Percentiles rank a stretch among this genome's conserved stretches.
phyloP scores from a whole-genome alignment of 306 rosid genomes.

The Castanea crenata region DNA sequence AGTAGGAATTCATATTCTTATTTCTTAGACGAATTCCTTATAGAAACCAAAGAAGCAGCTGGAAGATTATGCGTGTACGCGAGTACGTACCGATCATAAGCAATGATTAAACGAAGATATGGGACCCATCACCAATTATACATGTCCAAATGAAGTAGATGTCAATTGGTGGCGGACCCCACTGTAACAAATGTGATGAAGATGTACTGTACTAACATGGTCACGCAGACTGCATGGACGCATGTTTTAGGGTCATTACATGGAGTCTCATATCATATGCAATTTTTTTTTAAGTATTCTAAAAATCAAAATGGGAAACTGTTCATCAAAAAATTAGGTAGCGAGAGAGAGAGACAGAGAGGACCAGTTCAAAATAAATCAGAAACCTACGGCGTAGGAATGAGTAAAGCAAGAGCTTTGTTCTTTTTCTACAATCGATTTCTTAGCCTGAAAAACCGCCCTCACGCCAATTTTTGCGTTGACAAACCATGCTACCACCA shows the following conservation, averaged over 20 bases:
- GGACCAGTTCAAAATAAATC: background rate
- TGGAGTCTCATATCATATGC: too few relatives aligned
- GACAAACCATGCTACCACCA: background rate
- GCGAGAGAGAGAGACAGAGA: background rate
- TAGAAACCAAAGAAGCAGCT: background rate
- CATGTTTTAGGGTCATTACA: constrained; percentile 10
- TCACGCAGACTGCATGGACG: constrained; percentile 9
- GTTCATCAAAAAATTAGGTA: background rate
- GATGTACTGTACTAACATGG: background rate
- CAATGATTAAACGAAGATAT: background rate
- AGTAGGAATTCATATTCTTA: too few relatives aligned
- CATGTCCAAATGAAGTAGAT: background rate
- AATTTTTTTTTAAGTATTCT: too few relatives aligned
- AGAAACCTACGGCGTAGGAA: background rate
- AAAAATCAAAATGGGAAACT: background rate
- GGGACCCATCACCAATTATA: background rate
- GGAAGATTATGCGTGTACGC: background rate
- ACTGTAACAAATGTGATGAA: background rate
- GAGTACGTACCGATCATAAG: background rate
- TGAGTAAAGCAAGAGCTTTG: background rate
- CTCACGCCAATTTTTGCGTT: constrained; percentile 3
- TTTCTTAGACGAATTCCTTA: background rate
- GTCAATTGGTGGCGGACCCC: constrained; percentile 17
- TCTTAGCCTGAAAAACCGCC: constrained; percentile 26
- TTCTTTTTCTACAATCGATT: background rate